A percentile compares a stretch with the other conserved stretches of the same genome.
These are phyloP conservation scores for Aureobasidium leucospermi DNA, from an alignment of 2,329 filamentous ascomycete species.

Conservation along the genomic window DNA sequence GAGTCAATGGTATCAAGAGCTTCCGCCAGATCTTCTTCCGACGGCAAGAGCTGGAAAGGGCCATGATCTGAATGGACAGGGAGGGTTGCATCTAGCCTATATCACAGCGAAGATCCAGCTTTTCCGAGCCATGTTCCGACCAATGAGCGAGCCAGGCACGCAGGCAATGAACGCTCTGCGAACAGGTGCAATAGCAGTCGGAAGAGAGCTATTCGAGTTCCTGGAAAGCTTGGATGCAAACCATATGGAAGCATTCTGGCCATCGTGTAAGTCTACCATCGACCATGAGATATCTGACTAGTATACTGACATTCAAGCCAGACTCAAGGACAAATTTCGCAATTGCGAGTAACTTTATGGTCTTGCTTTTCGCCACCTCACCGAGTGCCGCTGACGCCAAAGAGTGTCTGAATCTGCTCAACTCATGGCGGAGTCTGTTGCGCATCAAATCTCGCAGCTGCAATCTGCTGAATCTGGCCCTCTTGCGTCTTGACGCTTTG, in stretches of 20 bases:
- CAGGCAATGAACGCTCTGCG: slow-evolving; percentile 25
- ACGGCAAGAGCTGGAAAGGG: background rate
- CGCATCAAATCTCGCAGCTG: slow-evolving; percentile 28
- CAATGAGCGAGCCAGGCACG: slow-evolving; percentile 24
- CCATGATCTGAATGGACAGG: slow-evolving; percentile 38
- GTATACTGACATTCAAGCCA: too few relatives aligned
- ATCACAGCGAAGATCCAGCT: slow-evolving; percentile 46
- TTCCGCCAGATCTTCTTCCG: slow-evolving; percentile 21
- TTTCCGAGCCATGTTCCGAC: slow-evolving; percentile 44
- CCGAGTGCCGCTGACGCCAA: slow-evolving; percentile 23
- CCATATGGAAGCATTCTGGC: slow-evolving; percentile 29
- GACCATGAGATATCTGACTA: too few relatives aligned
- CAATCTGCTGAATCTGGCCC: slow-evolving; percentile 27
- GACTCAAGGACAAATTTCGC: slow-evolving; percentile 23
- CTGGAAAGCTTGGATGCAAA: slow-evolving; percentile 23
- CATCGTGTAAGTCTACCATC: slow-evolving; percentile 22
- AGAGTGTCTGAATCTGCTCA: slow-evolving; percentile 25
- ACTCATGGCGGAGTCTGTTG: slow-evolving; percentile 25
- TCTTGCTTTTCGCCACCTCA: slow-evolving; percentile 27
- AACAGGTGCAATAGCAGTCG: slow-evolving; percentile 26
- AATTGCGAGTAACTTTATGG: slow-evolving; percentile 28
- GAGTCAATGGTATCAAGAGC: slow-evolving; percentile 42
- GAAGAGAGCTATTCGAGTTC: slow-evolving; percentile 26
- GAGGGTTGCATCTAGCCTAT: slow-evolving; percentile 46
- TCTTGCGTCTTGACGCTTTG: slow-evolving; percentile 26